phyloP scores from a whole-genome alignment of 805 yeast species.

The Kodamaea kakaduensis region DNA sequence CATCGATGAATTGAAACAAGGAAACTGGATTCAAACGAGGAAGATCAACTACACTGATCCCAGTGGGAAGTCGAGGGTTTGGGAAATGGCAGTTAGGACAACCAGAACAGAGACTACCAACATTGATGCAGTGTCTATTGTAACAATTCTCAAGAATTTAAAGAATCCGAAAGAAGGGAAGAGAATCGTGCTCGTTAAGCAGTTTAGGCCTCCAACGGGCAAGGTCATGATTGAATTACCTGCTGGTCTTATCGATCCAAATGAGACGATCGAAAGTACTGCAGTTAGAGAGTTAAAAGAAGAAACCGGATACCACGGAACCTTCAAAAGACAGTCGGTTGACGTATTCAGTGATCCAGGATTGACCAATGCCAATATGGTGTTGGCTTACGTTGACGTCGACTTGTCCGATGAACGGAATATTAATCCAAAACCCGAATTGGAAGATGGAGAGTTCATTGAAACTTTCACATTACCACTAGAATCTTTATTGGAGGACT shows the following conservation, averaged over 20 bases:
- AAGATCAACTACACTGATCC: constrained; percentile 73
- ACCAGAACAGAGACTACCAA: constrained; percentile 60
- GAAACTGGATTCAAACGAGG: constrained; percentile 51
- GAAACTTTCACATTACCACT: constrained; percentile 80
- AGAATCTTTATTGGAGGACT: constrained; percentile 48
- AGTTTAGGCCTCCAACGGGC: constrained; percentile 87
- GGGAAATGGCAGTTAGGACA: constrained; percentile 88
- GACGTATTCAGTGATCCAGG: constrained; percentile 77
- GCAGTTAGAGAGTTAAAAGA: constrained; percentile 86
- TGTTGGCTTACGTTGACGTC: constrained; percentile 71
- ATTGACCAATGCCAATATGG: constrained; percentile 80
- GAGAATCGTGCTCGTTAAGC: constrained; percentile 67
- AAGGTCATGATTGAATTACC: constrained; percentile 92
- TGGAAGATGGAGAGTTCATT: constrained; percentile 90
- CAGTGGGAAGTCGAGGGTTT: constrained; percentile 59
- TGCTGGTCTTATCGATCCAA: constrained; percentile 88
- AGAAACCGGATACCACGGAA: constrained; percentile 90
- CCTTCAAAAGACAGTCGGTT: constrained; percentile 32
- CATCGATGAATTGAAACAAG: constrained; percentile 31
- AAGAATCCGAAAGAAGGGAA: constrained; percentile 37
- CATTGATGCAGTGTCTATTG: constrained; percentile 87
- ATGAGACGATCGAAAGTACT: constrained; percentile 70
- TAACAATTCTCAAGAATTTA: constrained; percentile 58
- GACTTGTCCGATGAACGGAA: constrained; percentile 69
- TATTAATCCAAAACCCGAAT: constrained; percentile 60